Percentiles rank a stretch among this genome's conserved stretches.
phyloP scores from a whole-genome alignment of 352 stramenopile species.

The Pythium inflatum region DNA sequence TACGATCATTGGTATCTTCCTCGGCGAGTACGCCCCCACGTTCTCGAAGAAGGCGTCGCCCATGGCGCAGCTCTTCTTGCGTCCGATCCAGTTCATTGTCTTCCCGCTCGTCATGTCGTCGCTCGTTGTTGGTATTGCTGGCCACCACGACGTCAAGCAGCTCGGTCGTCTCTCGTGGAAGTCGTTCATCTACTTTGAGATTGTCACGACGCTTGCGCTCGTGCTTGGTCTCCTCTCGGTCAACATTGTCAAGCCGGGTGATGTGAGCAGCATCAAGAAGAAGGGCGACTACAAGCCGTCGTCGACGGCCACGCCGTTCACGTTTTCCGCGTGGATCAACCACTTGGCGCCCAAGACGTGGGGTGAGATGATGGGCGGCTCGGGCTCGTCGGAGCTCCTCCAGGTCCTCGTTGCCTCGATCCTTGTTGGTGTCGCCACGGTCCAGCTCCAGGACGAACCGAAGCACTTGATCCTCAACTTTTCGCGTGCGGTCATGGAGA shows the following conservation, averaged over 20 bases:
- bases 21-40: constrained; percentile 49
- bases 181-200: constrained; percentile 32
- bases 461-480: constrained; percentile 57
- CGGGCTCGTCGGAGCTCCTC: constrained; percentile 43
- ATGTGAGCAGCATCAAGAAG: constrained; percentile 40
- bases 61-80: constrained; percentile 62
- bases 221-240: constrained; percentile 52
- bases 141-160: constrained; percentile 64
- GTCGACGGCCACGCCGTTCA: constrained; percentile 36
- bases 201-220: constrained; percentile 52
- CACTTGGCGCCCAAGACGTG: constrained; percentile 17
- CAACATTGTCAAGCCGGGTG: constrained; percentile 58
- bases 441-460: constrained; percentile 35
- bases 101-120: constrained; percentile 66
- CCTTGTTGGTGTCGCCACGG: constrained; percentile 46
- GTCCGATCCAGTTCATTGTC: constrained; percentile 36
- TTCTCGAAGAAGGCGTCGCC: constrained; percentile 56
- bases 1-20: constrained; percentile 53
- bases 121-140: constrained; percentile 57
- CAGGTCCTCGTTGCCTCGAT: constrained; percentile 58
- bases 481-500: constrained; percentile 51
- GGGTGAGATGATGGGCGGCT: constrained; percentile 21
- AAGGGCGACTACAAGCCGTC: constrained; percentile 43
- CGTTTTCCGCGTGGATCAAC: constrained; percentile 37
- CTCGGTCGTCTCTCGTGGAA: constrained; percentile 56